These are phyloP conservation scores for Colletotrichum chlorophyti DNA, from an alignment of 2,329 filamentous ascomycete genomes.

Conservation along the genomic window DNA sequence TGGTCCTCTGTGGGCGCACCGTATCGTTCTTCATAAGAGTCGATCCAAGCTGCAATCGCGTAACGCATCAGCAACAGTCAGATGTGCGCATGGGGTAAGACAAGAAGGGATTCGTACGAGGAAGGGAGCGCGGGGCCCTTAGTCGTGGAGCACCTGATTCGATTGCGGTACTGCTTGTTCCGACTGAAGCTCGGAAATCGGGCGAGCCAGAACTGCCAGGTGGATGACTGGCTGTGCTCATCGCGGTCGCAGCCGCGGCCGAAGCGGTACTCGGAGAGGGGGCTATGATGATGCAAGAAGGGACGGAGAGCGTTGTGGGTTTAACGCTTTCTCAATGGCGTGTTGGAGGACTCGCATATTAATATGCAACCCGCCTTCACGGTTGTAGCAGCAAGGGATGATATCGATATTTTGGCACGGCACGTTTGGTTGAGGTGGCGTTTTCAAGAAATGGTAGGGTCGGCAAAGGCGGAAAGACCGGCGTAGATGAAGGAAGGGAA, in stretches of 20 bases:
- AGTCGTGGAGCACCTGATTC: slow-evolving; percentile 24
- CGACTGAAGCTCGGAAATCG: slow-evolving; percentile 27
- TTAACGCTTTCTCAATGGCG: slow-evolving; percentile 22
- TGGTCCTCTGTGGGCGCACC: slow-evolving; percentile 46
- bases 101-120: slow-evolving; percentile 33
- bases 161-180: slow-evolving; percentile 29
- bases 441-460: background rate
- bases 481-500: slow-evolving; percentile 6
- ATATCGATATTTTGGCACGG: slow-evolving; percentile 15
- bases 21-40: slow-evolving; percentile 52
- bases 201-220: slow-evolving; percentile 30
- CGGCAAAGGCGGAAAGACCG: background rate
- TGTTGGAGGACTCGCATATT: slow-evolving; percentile 25
- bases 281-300: slow-evolving; percentile 10
- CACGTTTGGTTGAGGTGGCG: background rate
- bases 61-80: too few relatives aligned
- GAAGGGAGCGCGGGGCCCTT: slow-evolving; percentile 34
- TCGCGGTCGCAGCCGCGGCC: slow-evolving; percentile 21
- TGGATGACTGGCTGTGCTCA: slow-evolving; percentile 27
- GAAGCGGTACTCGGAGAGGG: background rate
- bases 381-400: slow-evolving; percentile 1
- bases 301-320: slow-evolving; percentile 16
- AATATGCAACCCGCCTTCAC: slow-evolving; percentile 21
- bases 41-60: slow-evolving; percentile 52
- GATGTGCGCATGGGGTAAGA: too few relatives aligned